Evolutionary conservation across 495 filamentous ascomycete species (phyloP), one percentile per base, ranked within the genome.

Genomic region (Durotheca rogersii): DNA sequence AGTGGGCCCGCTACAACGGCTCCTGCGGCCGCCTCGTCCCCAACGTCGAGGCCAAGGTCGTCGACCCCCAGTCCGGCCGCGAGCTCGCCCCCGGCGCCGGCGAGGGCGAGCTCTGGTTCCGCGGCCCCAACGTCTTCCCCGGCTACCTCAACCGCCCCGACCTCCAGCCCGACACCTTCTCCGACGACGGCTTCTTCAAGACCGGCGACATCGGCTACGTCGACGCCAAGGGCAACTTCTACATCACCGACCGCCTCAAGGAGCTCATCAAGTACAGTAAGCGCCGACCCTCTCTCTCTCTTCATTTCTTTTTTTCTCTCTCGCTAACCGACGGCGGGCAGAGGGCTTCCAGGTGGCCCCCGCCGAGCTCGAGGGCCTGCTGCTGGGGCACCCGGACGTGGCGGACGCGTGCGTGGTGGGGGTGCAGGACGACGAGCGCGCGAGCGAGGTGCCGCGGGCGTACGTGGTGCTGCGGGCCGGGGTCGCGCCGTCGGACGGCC

Each of bases 281-380:
- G 63, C 58, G 1, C 5, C 10, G 4, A 2, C 10, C 16, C 43
- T 15, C 6, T n/a, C n/a, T n/a, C n/a, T n/a, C n/a, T n/a, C n/a
- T n/a, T n/a, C n/a, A n/a, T n/a, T n/a, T n/a, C n/a, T n/a, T n/a
- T n/a, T n/a, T n/a, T n/a, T n/a, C n/a, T n/a, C n/a, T n/a, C n/a
- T n/a, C n/a, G n/a, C n/a, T n/a, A n/a, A n/a, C n/a, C n/a, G n/a
- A n/a, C n/a, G n/a, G n/a, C n/a, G n/a, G n/a, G n/a, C 47, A 76
- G 73, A 88, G 55, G 90, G 89, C 9, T 91, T 92, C 72, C 90
- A 93, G 61, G 89, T 95, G 3, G 78, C 90, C 1, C 90, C 90
- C 1, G 89, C 91, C 2, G 90, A 96, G 65, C 75, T 95, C 4
- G 91, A 95, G 56, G 87, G 84, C n/a, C 55, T 89, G 9, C 71